Conservation (phyloP, 352 stramenopile genomes). For the Phytopythium mirpurense region DNA sequence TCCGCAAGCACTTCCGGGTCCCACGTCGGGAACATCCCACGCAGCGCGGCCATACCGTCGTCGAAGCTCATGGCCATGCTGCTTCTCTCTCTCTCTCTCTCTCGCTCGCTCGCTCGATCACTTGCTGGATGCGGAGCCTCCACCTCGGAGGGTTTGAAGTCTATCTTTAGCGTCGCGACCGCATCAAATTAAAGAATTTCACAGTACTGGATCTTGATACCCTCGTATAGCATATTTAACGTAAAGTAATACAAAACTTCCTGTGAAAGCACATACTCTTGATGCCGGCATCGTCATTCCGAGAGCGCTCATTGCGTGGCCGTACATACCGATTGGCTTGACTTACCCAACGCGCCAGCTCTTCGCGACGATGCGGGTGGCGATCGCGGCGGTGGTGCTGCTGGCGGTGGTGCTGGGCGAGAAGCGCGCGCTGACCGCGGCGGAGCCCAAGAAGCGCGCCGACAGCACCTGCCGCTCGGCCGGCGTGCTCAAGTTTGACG, state of each 20-base stretch:
- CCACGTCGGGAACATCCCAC: conserved; percentile 74
- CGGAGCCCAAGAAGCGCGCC: conserved; percentile 19
- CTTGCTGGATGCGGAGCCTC: too few species aligned
- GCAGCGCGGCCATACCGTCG: conserved; percentile 56
- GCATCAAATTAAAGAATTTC: too few species aligned
- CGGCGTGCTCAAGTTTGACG: conserved; percentile 66
- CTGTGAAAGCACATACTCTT: too few species aligned
- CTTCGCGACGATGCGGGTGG: conserved; percentile 13
- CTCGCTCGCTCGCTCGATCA: background rate
- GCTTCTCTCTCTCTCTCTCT: background rate
- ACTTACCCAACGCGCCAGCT: background rate
- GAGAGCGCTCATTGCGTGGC: too few species aligned
- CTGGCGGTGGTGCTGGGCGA: conserved; percentile 12
- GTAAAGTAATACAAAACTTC: too few species aligned
- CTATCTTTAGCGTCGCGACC: background rate
- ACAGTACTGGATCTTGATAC: too few species aligned
- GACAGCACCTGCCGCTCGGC: conserved; percentile 50
- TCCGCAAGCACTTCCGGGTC: conserved; percentile 52
- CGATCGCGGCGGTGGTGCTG: conserved; percentile 12
- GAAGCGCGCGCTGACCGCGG: conserved; percentile 14
- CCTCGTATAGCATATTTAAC: too few species aligned
- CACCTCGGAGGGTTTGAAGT: too few species aligned
- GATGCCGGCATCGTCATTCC: too few species aligned
- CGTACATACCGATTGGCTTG: background rate
- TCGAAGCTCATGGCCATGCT: conserved; percentile 55